phyloP scores from a whole-genome alignment of 139 green algal species.

The Coccomyxa sp. region DNA sequence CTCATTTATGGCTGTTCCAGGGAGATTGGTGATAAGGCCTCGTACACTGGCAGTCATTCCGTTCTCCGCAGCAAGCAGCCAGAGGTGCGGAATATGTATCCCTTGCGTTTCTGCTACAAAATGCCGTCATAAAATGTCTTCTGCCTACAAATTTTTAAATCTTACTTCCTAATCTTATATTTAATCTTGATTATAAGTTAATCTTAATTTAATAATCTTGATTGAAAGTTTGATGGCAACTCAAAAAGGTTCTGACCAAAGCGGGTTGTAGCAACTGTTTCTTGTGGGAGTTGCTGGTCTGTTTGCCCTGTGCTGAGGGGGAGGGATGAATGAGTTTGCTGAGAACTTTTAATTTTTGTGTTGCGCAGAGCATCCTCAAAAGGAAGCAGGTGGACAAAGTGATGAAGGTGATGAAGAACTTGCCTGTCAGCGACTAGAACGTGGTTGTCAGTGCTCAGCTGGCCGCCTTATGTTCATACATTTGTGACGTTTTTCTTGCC shows the following conservation, averaged over 20 bases:
- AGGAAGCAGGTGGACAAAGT: conserved; percentile 41
- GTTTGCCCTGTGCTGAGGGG: too few relatives aligned
- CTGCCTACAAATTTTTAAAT: background rate
- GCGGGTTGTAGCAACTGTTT: background rate
- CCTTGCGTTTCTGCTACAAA: background rate
- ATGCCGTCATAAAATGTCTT: background rate
- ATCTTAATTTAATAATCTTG: background rate
- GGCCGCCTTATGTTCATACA: background rate
- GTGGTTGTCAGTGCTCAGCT: background rate
- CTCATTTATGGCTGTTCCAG: conserved; percentile 1
- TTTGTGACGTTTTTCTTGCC: background rate
- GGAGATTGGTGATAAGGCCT: conserved; percentile 23
- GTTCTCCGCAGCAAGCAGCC: conserved; percentile 30
- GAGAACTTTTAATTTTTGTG: too few relatives aligned
- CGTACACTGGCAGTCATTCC: conserved; percentile 11
- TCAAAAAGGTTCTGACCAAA: background rate
- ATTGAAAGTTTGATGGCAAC: background rate
- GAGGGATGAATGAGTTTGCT: too few relatives aligned
- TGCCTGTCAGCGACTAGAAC: background rate
- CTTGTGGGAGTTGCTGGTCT: too few relatives aligned
- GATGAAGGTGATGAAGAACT: background rate
- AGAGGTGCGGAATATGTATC: conserved; percentile 13
- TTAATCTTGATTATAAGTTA: background rate
- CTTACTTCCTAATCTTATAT: background rate
- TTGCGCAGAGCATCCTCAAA: conserved; percentile 33